These are phyloP conservation scores for Gymnopilus dilepis DNA, from an alignment of 768 basidiomycete genomes.

Conservation along the genomic window DNA sequence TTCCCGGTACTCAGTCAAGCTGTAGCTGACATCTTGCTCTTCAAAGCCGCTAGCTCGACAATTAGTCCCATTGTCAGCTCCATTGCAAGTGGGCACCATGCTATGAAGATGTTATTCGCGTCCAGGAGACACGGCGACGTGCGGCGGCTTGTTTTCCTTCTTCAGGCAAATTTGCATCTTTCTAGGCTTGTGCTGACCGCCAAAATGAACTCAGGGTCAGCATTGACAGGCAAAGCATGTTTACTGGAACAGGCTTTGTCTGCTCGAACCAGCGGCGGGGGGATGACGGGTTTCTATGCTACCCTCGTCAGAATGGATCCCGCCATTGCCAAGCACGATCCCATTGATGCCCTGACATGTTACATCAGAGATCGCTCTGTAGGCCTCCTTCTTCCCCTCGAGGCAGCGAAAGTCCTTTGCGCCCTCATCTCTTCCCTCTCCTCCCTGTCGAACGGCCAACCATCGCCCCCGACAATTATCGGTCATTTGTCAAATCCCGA, in stretches of 20 bases:
- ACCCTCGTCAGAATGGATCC: slow-evolving; percentile 34
- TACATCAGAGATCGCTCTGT: slow-evolving; percentile 71
- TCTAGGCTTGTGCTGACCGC: slow-evolving; percentile 65
- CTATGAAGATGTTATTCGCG: slow-evolving; percentile 63
- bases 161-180: slow-evolving; percentile 70
- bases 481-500: slow-evolving; percentile 83
- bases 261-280: slow-evolving; percentile 59
- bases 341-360: slow-evolving; percentile 74
- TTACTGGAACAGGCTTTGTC: slow-evolving; percentile 82
- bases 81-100: slow-evolving; percentile 63
- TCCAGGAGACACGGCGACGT: slow-evolving; percentile 75
- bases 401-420: slow-evolving; percentile 70
- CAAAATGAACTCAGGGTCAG: slow-evolving; percentile 52
- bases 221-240: slow-evolving; percentile 50
- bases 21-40: slow-evolving; percentile 73
- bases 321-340: slow-evolving; percentile 59
- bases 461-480: slow-evolving; percentile 74
- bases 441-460: slow-evolving; percentile 63
- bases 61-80: slow-evolving; percentile 81
- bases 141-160: slow-evolving; percentile 65
- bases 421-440: slow-evolving; percentile 70
- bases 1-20: slow-evolving; percentile 65
- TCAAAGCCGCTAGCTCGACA: slow-evolving; percentile 77
- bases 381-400: slow-evolving; percentile 63
- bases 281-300: slow-evolving; percentile 40